Evolutionary conservation across 345 rosid genomes (phyloP), one percentile per base, ranked within the genome.

Genomic region (Sisymbrium irio): DNA sequence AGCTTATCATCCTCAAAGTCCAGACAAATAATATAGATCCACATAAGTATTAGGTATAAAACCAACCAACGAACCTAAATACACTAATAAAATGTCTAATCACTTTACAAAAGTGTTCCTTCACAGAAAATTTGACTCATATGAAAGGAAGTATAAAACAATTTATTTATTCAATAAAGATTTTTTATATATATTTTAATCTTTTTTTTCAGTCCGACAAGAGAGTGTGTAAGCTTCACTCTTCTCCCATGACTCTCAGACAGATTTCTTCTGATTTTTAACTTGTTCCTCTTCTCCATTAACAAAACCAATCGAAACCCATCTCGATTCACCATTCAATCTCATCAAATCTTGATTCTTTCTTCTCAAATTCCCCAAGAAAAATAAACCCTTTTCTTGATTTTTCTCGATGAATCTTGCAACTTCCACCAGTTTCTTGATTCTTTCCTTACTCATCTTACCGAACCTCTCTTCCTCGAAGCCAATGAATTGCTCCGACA

Each of bases 401-500:
- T 62, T 57, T 62, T 57, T 76, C 57, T 69, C 72, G 55, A 89
- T 87, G 92, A 67, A 47, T 81, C 78, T 65, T 53, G 3, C 32
- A 54, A 17, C 77, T 56, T 45, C 67, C 37, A 59, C 8, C 37
- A 62, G 10, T 56, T 73, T 79, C 64, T 79, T 47, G 73, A 56
- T 60, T 30, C 27, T 82, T 1, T 49, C 37, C 13, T 51, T 75
- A 53, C 57, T 76, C 62, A 25, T 78, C 50, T 54, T 70, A 25
- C 62, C 67, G n/a, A 36, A 60, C 25, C 28, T 62, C 73, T 81
- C 96, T 7, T 82, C 67, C 36, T 50, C 85, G 4, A 73, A 80
- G 17, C 85, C 96, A 78, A 88, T 91, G 95, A 84, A 79, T 37
- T 91, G 98, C 78, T 83, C 96, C 73, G 98, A 94, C 73, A 79